These are phyloP conservation scores for Globisporangium spiculum DNA, from an alignment of 352 stramenopile genomes.

Conservation along the genomic window DNA sequence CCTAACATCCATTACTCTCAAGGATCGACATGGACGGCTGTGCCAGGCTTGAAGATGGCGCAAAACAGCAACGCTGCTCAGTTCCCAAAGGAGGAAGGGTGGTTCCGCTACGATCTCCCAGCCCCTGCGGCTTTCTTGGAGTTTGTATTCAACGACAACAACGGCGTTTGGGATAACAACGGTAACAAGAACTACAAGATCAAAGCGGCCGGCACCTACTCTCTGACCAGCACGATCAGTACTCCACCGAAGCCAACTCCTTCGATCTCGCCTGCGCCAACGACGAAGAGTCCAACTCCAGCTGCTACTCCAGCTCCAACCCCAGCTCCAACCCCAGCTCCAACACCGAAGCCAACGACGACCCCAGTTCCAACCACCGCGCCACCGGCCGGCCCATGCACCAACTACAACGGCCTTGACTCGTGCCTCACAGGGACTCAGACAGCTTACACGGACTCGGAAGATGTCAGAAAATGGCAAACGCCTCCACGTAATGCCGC, in stretches of 20 bases:
- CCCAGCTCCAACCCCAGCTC: background rate
- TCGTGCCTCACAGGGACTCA: conserved; percentile 33
- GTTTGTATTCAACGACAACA: conserved; percentile 52
- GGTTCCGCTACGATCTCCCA: conserved; percentile 38
- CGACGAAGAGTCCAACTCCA: conserved; percentile 19
- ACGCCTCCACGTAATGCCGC: conserved; percentile 39
- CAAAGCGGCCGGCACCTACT: conserved; percentile 29
- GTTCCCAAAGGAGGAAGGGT: conserved; percentile 28
- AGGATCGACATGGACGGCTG: conserved; percentile 22
- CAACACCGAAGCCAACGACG: conserved; percentile 5
- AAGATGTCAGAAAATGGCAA: no score
- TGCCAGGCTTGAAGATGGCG: conserved; percentile 11
- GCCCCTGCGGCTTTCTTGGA: conserved; percentile 29
- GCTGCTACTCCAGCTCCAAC: background rate
- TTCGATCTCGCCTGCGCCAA: conserved; percentile 19
- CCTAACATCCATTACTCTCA: conserved; percentile 52
- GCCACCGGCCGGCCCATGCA: conserved; percentile 25
- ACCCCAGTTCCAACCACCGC: conserved; percentile 17
- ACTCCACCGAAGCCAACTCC: conserved; percentile 28
- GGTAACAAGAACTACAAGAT: conserved; percentile 45
- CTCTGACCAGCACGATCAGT: conserved; percentile 32
- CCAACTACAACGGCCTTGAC: conserved; percentile 34
- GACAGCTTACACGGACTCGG: no score
- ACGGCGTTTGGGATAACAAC: conserved; percentile 47
- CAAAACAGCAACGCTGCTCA: conserved; percentile 18